A percentile compares a stretch with the other conserved stretches of the same genome.
These are phyloP conservation scores for Benincasa hispida DNA, from an alignment of 306 rosid genomes.

Conservation along the genomic window DNA sequence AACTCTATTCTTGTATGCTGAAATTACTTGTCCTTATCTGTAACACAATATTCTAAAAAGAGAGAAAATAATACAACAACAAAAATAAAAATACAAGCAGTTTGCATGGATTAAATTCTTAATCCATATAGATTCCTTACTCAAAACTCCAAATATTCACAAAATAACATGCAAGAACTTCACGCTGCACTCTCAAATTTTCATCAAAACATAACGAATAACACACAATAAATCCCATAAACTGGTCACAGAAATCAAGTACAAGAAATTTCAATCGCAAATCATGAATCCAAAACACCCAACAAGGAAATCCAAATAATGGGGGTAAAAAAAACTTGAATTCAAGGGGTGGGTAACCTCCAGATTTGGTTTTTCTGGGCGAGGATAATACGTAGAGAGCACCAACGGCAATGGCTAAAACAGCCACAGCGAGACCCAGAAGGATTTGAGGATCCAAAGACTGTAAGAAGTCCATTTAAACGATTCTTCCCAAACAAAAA, in stretches of 20 bases:
- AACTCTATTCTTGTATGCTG: neutral
- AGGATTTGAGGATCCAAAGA: constrained; percentile 7
- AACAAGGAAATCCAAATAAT: neutral
- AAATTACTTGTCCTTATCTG: neutral
- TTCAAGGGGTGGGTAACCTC: neutral
- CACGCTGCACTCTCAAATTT: neutral
- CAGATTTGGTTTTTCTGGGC: neutral
- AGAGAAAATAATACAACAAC: neutral
- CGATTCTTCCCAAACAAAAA: neutral
- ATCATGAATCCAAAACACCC: neutral
- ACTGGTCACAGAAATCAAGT: neutral
- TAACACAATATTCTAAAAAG: neutral
- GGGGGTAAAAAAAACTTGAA: neutral
- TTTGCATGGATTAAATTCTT: neutral
- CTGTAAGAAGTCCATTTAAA: constrained; percentile 9
- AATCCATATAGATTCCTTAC: neutral
- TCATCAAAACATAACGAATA: neutral
- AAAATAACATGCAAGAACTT: neutral
- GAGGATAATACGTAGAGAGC: constrained; percentile 4
- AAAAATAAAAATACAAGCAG: neutral
- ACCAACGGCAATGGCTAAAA: constrained; percentile 3
- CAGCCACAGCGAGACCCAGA: constrained; percentile 8
- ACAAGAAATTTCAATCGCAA: neutral
- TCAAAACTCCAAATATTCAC: neutral
- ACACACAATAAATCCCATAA: neutral